These are phyloP conservation scores for Taphrina flavorubra DNA, from an alignment of 1,139 yeast genomes.

Conservation along the genomic window DNA sequence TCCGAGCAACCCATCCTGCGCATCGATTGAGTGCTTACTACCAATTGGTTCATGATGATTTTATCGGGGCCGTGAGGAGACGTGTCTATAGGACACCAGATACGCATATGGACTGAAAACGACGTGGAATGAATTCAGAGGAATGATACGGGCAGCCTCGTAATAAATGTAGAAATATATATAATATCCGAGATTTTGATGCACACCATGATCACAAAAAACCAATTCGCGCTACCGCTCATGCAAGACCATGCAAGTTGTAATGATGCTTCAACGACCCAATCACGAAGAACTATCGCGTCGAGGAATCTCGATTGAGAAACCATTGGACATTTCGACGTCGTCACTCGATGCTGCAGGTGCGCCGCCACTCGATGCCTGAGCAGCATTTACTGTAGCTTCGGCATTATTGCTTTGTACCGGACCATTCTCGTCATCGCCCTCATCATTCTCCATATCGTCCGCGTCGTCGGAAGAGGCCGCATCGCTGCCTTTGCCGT, in stretches of 20 bases:
- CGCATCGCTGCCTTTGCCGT: not conserved
- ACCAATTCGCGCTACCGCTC: not conserved
- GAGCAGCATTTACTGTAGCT: not conserved
- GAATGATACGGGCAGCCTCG: too few species aligned
- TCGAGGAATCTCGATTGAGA: not conserved
- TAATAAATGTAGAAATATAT: slow-evolving; percentile 5
- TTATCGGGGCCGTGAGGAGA: not conserved
- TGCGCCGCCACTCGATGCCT: not conserved
- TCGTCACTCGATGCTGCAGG: not conserved
- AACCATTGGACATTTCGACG: not conserved
- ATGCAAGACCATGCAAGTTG: not conserved
- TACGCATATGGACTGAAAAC: too few species aligned
- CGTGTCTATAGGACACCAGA: not conserved
- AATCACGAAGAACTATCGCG: not conserved
- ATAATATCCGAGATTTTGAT: not conserved
- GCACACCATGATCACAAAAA: not conserved
- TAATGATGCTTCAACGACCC: not conserved
- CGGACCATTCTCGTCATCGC: not conserved
- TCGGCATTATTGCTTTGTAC: not conserved
- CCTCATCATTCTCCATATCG: not conserved
- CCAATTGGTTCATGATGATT: not conserved
- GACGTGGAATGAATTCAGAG: too few species aligned
- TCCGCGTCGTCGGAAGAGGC: not conserved
- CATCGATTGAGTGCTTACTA: slow-evolving; percentile 14
- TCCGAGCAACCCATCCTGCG: slow-evolving; percentile 32